phyloP scores from a whole-genome alignment of 768 basidiomycete species.

The Hemileccinum impolitum region DNA sequence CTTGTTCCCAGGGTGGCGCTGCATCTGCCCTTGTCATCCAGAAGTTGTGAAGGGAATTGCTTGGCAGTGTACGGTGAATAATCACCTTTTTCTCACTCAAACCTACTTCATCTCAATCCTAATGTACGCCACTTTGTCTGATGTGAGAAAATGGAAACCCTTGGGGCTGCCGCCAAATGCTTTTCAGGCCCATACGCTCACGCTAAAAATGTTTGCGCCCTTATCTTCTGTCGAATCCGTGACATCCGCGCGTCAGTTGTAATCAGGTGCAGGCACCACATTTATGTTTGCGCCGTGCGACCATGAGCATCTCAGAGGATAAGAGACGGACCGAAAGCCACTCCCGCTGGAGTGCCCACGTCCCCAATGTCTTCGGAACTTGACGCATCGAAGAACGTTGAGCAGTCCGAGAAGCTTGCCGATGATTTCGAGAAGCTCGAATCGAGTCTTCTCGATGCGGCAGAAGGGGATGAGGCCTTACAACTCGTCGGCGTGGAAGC shows the following conservation, averaged over 20 bases:
- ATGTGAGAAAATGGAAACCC: conserved; percentile 5
- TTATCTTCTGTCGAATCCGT: conserved; percentile 17
- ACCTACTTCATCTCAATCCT: not conserved
- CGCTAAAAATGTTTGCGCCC: conserved; percentile 8
- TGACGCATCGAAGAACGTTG: conserved; percentile 4
- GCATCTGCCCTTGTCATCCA: conserved; percentile 90
- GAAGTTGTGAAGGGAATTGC: conserved; percentile 54
- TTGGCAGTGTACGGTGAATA: conserved; percentile 17
- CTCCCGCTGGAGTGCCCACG: not conserved
- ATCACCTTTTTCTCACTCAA: conserved; percentile 10
- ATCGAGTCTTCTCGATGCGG: conserved; percentile 32
- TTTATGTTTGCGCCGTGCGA: conserved; percentile 3
- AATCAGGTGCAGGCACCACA: conserved; percentile 8
- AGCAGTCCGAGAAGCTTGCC: conserved; percentile 14
- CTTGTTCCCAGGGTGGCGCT: conserved; percentile 70
- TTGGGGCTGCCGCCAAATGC: not conserved
- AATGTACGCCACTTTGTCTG: not conserved
- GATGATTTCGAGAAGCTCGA: conserved; percentile 29
- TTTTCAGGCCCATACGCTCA: conserved; percentile 2
- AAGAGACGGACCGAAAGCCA: conserved; percentile 1
- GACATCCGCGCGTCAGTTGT: not conserved
- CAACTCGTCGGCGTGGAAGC: conserved; percentile 54
- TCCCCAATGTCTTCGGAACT: conserved; percentile 19
- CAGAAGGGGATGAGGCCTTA: conserved; percentile 58
- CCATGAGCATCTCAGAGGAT: conserved; percentile 7